These are phyloP conservation scores for Lineolata rhizophorae DNA, from an alignment of 495 filamentous ascomycete species.

Conservation along the genomic window DNA sequence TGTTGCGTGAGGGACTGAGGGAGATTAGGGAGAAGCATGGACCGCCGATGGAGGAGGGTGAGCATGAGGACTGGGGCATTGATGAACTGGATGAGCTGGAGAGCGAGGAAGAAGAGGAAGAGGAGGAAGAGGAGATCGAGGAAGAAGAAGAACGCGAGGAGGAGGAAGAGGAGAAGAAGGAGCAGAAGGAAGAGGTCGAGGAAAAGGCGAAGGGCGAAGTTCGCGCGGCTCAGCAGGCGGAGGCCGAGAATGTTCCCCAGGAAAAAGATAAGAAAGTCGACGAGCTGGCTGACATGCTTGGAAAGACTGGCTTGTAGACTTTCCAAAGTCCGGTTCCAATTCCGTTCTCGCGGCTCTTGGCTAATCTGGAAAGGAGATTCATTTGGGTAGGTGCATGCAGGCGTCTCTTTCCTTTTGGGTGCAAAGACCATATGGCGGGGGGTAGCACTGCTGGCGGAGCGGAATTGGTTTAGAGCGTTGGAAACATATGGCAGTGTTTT, in stretches of 20 bases:
- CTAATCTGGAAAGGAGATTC: no score
- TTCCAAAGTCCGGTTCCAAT: no score
- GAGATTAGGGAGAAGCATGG: conserved; percentile 35
- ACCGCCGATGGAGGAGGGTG: conserved; percentile 34
- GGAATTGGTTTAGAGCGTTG: no score
- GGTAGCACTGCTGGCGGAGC: no score
- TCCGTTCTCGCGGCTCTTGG: no score
- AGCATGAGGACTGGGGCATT: conserved; percentile 49
- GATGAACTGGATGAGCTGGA: conserved; percentile 72
- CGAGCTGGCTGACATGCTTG: conserved; percentile 49
- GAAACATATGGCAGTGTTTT: no score
- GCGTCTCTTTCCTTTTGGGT: no score
- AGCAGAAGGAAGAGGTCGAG: conserved; percentile 29
- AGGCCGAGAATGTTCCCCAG: conserved; percentile 50
- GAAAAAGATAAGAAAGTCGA: conserved; percentile 63
- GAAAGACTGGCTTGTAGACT: conserved; percentile 30
- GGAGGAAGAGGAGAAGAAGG: conserved; percentile 34
- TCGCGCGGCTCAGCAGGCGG: conserved; percentile 49
- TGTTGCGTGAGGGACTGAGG: conserved; percentile 27
- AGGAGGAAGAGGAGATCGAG: conserved; percentile 29
- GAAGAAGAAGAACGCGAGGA: conserved; percentile 46
- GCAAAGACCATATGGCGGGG: no score
- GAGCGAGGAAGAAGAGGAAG: conserved; percentile 45
- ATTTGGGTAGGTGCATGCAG: no score
- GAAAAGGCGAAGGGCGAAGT: conserved; percentile 39